Evolutionary conservation across 805 yeast species (phyloP), one percentile per base, ranked within the genome.

Genomic region (Candida anglica): DNA sequence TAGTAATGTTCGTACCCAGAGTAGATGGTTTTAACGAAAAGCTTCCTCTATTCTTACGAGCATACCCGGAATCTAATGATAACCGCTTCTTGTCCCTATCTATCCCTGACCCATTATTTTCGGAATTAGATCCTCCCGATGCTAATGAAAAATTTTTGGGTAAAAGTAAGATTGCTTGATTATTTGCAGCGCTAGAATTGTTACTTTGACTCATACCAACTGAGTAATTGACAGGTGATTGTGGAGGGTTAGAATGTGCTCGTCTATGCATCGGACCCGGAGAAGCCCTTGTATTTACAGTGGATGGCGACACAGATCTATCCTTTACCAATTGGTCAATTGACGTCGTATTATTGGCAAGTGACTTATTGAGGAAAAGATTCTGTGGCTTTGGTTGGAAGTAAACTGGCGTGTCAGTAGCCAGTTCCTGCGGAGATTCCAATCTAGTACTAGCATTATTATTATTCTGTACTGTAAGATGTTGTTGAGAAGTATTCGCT

Each of bases 101-200:
- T 6, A 32, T 28, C 19, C 27, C 42, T 15, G 21, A 28, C 10
- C 21, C 14, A 14, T 25, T 26, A 3, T 13, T 10, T n/a, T 35
- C 30, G 24, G 20, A 4, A 14, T 28, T 22, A 17, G 40, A 27
- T 14, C 25, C 30, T 9, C 21, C 20, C 7, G 42, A 34, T 4
- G 51, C 52, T 6, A 61, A 48, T 4, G 71, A 57, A 34, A 66
- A 67, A 39, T 67, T 71, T 44, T 68, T 73, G 0, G 79, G 78
- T 32, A 74, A 58, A 30, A 74, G 52, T 17, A 74, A 60, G 15
- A 74, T 73, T 1, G 79, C 75, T 23, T 60, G 68, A 10, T 68
- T 53, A n/a, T 60, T 54, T 14, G 10, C 19, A 47, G 35, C n/a
- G 33, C 13, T 7, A 23, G 6, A 10, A 10, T 11, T 23, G 11